Evolutionary conservation across 352 stramenopile genomes (phyloP), one percentile per base, ranked within the genome.

Genomic region (Phytophthora hybrid): DNA sequence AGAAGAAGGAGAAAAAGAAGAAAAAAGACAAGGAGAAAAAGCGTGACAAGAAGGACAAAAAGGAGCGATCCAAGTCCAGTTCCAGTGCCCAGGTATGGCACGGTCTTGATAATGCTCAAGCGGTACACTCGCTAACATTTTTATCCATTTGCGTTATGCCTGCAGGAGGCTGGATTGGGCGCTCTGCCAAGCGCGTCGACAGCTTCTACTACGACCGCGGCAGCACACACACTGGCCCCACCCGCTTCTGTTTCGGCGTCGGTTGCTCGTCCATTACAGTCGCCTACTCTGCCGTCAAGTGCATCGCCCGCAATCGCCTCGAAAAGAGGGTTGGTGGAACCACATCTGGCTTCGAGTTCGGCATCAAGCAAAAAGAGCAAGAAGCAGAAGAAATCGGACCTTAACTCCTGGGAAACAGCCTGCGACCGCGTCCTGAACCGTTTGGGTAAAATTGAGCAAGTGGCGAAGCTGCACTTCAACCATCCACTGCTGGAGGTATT

Each of bases 391-490:
- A 93, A 93, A 59, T 87, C 78, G 13, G 88, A 96, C 54, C 61
- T 96, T n/a, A 86, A 60, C 32, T 80, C 79, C 0, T 96, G 89
- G 88, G 90, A 96, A 61, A 71, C 78, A 13, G 68, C 79, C 0
- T 93, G 78, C 49, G 88, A 95, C 26, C 85, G 89, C 8, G 78
- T 92, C 3, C 68, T 96, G 2, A 94, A 93, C 32, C 79, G 88
- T 11, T 53, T 96, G 29, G 23, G 65, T 21, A 94, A 94, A 71
- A 92, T 95, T 58, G 90, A 96, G 57, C 85, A 93, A 56, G 88
- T 96, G 18, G 41, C 72, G 1, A 93, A 94, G 71, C 79, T 95
- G 1, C 89, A 96, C 57, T 95, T 96, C 49, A 85, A 95, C 62
- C 71, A 89, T 46, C 90, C 90, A 2, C 49, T 96, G 26, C 55